Base-by-base conservation (phyloP, 768 basidiomycete species). In the Psilocybe tampanensis region DNA sequence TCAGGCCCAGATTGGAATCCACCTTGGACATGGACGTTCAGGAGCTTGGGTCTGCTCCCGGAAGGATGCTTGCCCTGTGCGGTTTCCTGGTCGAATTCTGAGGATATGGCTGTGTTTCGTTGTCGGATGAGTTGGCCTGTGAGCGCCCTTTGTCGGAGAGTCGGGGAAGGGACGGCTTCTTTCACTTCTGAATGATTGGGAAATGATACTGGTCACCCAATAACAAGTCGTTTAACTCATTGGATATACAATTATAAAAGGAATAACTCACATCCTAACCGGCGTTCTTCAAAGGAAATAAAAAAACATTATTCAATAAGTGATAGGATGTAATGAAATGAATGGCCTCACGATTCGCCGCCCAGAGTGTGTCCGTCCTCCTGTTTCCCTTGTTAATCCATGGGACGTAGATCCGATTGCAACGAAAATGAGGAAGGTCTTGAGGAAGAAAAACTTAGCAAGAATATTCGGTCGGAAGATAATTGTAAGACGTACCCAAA, bases 361-460 rank as follows among this genome's bases (percentile, higher is more conserved):
- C 74, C 69, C 69, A 67, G 19, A 57, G 57, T 9, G 73, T 66
- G 32, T 72, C 66, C n/a, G 74, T 74, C 39, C 68, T 62, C 11
- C 79, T 63, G 24, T 63, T 66, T 9, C 76, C 78, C 58, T 78
- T 80, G 26, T 74, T 77, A 0, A 74, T 61, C 77, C 77, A 81
- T 3, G 80, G 80, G 2, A 78, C 77, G 33, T 73, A 80, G 2
- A 78, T 73, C 6, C 75, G 65, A 55, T 81, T 79, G 54, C 78
- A 81, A 0, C 72, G 70, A 41, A 69, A 70, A 56, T 81, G 78
- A 2, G 73, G 66, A 3, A 81, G 68, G 58, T 80, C 79, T 78
- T 45, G 0, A 29, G 8, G 19, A 22, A n/a, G 7, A 3, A 55
- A 21, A 44, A 47, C 5, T 26, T 12, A 22, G n/a, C n/a, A n/a